phyloP scores from a whole-genome alignment of 345 rosid species.

The Eucalyptus curtisii region DNA sequence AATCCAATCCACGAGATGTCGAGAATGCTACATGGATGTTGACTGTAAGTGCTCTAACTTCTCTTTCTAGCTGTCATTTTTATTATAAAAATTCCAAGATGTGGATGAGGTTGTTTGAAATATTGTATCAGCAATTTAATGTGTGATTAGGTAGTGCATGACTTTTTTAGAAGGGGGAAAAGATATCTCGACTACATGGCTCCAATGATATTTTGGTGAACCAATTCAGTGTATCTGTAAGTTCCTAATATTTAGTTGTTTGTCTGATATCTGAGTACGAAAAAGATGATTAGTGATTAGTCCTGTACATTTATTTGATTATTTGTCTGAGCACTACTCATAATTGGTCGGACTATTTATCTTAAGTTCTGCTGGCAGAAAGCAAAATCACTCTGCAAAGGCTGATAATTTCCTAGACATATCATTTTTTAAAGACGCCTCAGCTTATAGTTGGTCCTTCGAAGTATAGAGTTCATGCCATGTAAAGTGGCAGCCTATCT shows the following conservation, averaged over 20 bases:
- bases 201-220: background rate
- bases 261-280: background rate
- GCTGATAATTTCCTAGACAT: background rate
- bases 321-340: background rate
- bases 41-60: conserved; percentile 40
- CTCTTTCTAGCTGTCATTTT: background rate
- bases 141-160: background rate
- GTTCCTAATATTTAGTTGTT: background rate
- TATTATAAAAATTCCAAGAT: background rate
- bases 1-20: conserved; percentile 76
- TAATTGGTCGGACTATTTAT: background rate
- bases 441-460: background rate
- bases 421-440: background rate
- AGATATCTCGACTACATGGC: background rate
- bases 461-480: background rate
- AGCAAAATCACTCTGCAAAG: background rate
- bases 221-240: background rate
- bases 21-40: conserved; percentile 98
- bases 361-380: background rate
- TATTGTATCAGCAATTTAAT: background rate
- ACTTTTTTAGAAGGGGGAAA: background rate
- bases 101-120: background rate
- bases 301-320: background rate
- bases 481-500: background rate
- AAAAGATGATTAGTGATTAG: background rate